phyloP scores from a whole-genome alignment of 192 early-diverging fungal species.

The Backusella psychrophila region DNA sequence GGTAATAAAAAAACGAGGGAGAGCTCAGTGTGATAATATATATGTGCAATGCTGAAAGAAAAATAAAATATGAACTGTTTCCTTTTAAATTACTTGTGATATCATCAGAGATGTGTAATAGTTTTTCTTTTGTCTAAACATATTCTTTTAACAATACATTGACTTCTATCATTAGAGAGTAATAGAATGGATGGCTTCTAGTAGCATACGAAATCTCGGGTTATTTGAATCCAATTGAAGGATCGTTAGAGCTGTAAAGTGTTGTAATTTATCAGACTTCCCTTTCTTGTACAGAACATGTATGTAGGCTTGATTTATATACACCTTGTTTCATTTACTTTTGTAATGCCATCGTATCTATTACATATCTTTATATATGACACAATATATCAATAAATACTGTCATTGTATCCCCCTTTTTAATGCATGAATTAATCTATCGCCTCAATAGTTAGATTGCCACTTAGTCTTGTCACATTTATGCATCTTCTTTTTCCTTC shows the following conservation, averaged over 20 bases:
- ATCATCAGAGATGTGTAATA: not conserved
- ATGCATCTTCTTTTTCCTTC: not conserved
- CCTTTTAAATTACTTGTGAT: not conserved
- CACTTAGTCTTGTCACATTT: not conserved
- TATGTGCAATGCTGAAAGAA: no score
- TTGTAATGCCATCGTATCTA: no score
- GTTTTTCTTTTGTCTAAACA: not conserved
- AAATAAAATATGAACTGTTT: not conserved
- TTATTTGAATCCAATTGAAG: no score
- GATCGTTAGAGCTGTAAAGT: no score
- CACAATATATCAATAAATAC: not conserved
- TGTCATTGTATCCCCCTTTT: not conserved
- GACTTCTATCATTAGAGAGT: not conserved
- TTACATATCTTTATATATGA: not conserved
- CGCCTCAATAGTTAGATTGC: not conserved
- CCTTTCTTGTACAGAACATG: no score
- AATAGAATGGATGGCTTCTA: no score
- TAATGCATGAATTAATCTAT: not conserved
- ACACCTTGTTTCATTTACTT: no score
- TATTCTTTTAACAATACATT: not conserved
- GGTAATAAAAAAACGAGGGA: not conserved
- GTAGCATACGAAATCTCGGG: no score
- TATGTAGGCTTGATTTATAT: no score
- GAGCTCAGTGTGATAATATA: not conserved
- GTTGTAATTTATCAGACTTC: no score